A percentile compares a stretch with the other conserved stretches of the same genome.
Conservation (phyloP, 371 early-diverging fungal genomes). For the Mucor mucedo region DNA sequence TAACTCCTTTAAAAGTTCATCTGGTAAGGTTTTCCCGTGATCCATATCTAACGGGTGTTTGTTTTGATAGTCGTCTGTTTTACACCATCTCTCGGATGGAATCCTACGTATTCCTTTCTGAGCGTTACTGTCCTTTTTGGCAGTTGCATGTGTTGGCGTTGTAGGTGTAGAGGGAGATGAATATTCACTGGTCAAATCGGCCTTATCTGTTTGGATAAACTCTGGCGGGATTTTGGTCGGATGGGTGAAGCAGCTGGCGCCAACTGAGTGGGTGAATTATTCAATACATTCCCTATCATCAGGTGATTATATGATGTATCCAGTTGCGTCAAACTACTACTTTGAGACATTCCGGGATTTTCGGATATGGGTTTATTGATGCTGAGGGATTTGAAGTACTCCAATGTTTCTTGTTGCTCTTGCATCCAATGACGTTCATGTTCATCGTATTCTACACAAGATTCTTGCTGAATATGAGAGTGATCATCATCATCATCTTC, state of each 20-base stretch:
- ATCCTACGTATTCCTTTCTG: conserved; percentile 27
- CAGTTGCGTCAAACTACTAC: not conserved
- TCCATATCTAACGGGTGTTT: not conserved
- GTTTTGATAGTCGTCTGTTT: conserved; percentile 6
- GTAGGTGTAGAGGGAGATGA: conserved; percentile 5
- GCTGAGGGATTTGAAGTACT: conserved; percentile 14
- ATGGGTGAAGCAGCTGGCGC: not conserved
- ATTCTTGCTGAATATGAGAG: conserved; percentile 11
- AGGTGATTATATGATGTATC: not conserved
- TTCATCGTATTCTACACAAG: conserved; percentile 20
- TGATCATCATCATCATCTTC: conserved; percentile 24
- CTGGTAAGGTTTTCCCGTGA: conserved; percentile 15
- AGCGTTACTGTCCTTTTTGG: not conserved
- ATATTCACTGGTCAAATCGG: conserved; percentile 4
- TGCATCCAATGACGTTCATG: conserved; percentile 27
- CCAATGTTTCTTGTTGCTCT: conserved; percentile 33
- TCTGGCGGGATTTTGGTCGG: conserved; percentile 6
- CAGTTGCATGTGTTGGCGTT: not conserved
- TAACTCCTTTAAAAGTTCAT: conserved; percentile 30
- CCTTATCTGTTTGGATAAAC: not conserved
- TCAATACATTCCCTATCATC: not conserved
- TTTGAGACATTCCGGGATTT: not conserved
- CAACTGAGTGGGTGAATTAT: not conserved
- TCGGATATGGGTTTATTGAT: not conserved
- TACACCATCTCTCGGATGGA: conserved; percentile 49